Evolutionary conservation across 345 rosid species (phyloP), one percentile per base, ranked within the genome.

Genomic region (Abelmoschus esculentus): DNA sequence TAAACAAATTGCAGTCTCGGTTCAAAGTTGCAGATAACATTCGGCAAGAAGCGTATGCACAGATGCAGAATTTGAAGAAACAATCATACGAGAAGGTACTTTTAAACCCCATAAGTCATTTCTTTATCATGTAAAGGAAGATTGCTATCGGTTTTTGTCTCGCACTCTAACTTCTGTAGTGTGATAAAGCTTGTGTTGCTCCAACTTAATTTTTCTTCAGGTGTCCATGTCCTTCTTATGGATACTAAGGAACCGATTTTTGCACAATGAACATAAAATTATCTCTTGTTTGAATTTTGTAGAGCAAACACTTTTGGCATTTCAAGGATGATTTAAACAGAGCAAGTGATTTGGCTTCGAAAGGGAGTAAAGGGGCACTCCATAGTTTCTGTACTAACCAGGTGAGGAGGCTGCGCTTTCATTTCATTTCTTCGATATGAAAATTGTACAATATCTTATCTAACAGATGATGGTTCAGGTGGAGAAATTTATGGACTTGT

Each of bases 11-110:
- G 83, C 77, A 68, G 54, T 64, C 61, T 63, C 79, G 73, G 70
- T 87, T 82, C 72, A 80, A 71, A 76, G 83, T 80, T 78, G 98
- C 96, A 12, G 81, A 87, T 82, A 82, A 73, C 57, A 76, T 80
- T 4, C 32, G 4, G 2, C 34, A 56, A 71, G 83, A 86, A 64
- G 93, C 90, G 36, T 92, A 83, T 78, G 74, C 7, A n/a, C 85
- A 73, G 74, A 73, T 89, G 56, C 85, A 80, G 47, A 73, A 69
- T 77, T 78, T 90, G 76, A 89, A 72, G 88, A 82, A 79, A 64
- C 84, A 78, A 79, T 76, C 69, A 59, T 71, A 84, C 70, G 90
- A 86, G 32, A 90, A 89, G 90, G 98, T 92, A 75, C 10, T 1
- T 5, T 6, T 18, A 10, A 18, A 62, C 8, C 4, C 31, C 19